A percentile compares a stretch with the other conserved stretches of the same genome.
Evolutionary conservation across 2,329 filamentous ascomycete genomes (phyloP).

Genomic region (Aspergillus puulaauensis): DNA sequence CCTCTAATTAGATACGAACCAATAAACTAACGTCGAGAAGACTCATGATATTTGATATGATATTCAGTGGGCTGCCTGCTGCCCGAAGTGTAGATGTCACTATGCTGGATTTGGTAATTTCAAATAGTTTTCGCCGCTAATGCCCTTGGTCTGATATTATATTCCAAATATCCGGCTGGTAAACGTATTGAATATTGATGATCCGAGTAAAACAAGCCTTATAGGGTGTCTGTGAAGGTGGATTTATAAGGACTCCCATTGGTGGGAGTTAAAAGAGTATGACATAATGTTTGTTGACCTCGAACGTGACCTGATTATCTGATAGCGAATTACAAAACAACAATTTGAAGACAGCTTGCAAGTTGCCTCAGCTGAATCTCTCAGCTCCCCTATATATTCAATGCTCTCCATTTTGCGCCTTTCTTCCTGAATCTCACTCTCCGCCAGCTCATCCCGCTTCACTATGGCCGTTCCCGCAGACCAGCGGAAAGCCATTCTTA

Average conservation of each 20-base stretch:
- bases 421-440: neutral
- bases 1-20: too few relatives aligned
- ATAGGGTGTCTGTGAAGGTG: neutral
- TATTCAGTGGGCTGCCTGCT: too few relatives aligned
- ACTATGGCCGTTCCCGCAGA: conserved; percentile 40
- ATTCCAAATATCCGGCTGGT: too few relatives aligned
- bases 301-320: neutral
- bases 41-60: too few relatives aligned
- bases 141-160: too few relatives aligned
- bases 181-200: too few relatives aligned
- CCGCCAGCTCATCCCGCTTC: neutral
- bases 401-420: neutral
- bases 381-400: neutral
- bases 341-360: neutral
- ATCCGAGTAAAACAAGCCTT: too few relatives aligned
- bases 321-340: neutral
- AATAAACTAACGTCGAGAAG: too few relatives aligned
- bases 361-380: neutral
- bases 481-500: conserved; percentile 75
- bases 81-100: too few relatives aligned
- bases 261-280: neutral
- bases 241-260: neutral
- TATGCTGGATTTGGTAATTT: too few relatives aligned
- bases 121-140: too few relatives aligned
- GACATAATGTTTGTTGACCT: neutral